Evolutionary conservation across 768 basidiomycete genomes (phyloP), one percentile per base, ranked within the genome.

Genomic region (Dentipellis fragilis): DNA sequence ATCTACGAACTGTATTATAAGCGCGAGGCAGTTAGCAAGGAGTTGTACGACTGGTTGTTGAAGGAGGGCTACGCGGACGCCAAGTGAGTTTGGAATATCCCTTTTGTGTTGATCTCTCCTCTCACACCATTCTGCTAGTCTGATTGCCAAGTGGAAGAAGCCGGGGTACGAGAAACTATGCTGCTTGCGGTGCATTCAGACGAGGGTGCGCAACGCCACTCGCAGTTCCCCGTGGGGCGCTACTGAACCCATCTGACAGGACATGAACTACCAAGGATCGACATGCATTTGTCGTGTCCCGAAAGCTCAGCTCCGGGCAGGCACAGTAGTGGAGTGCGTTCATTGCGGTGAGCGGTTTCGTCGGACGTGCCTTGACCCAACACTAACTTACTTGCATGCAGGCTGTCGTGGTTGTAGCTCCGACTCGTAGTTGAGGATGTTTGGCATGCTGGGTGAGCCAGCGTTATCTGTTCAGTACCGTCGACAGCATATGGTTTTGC

Each of bases 101-200:
- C 17, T 5, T 55, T 45, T 14, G 21, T 42, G 17, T 51, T 22
- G 14, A 2, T 9, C 16, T 34, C 7, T 10, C 2, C 10, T 51
- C 52, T 22, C 54, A 23, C 37, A 51, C 23, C 53, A 6, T 17
- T 23, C 10, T 19, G 35, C 29, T 61, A 98, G 94, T 67, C 72
- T 98, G 67, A 88, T 99, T 67, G 96, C 96, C 38, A 99, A 99
- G 70, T 99, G 96, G 96, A 98, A 97, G 77, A 99, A 98, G 73
- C 75, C 85, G 11, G 96, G 96, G 5, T 99, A 98, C 68, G 96
- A 98, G 72, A 99, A 98, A 68, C 76, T 99, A 7, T 99, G 96
- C 68, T 99, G 96, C 66, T 72, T 98, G 52, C 78, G 96, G 47
- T 99, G 96, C 69, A 97, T 99, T 55, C 95, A 97, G 71, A 94